Evolutionary conservation across 495 filamentous ascomycete genomes (phyloP).

Genomic region (Pyrenopolyporus hunteri): DNA sequence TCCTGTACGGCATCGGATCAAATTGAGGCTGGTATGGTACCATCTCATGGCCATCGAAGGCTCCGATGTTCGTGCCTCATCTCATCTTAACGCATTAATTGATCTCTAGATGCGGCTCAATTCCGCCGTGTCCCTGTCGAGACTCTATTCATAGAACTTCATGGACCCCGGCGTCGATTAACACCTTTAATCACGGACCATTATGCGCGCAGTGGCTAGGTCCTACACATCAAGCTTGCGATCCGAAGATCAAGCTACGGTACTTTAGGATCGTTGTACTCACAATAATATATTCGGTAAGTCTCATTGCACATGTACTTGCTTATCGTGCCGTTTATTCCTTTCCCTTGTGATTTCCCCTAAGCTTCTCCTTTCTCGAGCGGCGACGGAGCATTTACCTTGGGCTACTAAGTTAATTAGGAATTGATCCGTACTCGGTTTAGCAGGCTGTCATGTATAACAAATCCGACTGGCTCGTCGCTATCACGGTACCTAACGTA

Average conservation of each 20-base stretch:
- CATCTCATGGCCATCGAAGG: slow-evolving; percentile 26
- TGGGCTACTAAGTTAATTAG: slow-evolving; percentile 14
- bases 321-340: background rate
- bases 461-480: slow-evolving; percentile 26
- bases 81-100: slow-evolving; percentile 17
- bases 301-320: too few relatives aligned
- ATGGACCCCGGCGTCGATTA: slow-evolving; percentile 19
- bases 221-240: background rate
- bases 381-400: background rate
- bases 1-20: slow-evolving; percentile 16
- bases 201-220: slow-evolving; percentile 30
- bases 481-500: slow-evolving; percentile 21
- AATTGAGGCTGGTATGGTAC: slow-evolving; percentile 33
- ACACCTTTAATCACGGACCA: slow-evolving; percentile 24
- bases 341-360: background rate
- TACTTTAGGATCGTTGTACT: background rate
- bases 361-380: background rate
- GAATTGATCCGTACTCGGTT: slow-evolving; percentile 15
- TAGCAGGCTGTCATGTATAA: slow-evolving; percentile 24
- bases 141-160: slow-evolving; percentile 38
- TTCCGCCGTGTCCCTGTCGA: slow-evolving; percentile 20
- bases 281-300: too few relatives aligned
- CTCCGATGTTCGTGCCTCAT: slow-evolving; percentile 13
- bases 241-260: background rate
- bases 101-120: slow-evolving; percentile 33